These are phyloP conservation scores for Huiozyma sinensis DNA, from an alignment of 805 yeast genomes.

Conservation along the genomic window DNA sequence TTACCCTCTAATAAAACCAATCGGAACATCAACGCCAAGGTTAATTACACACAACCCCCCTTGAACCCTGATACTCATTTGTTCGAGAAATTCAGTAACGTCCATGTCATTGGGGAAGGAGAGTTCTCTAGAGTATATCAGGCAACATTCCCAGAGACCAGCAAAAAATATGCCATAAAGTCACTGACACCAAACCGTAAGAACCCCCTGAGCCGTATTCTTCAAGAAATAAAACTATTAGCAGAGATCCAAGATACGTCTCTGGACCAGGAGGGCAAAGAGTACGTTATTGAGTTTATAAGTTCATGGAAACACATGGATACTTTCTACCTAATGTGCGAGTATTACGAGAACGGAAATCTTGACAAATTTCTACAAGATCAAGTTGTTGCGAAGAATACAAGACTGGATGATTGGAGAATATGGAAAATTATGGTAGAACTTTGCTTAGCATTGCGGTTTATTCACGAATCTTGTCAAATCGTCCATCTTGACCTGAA, in stretches of 20 bases:
- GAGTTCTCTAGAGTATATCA: constrained; percentile 85
- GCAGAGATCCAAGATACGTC: constrained; percentile 32
- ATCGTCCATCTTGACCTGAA: constrained; percentile 84
- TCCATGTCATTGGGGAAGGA: constrained; percentile 67
- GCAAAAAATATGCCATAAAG: constrained; percentile 67
- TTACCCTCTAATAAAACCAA: not conserved
- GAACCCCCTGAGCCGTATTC: constrained; percentile 18
- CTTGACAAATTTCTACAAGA: constrained; percentile 72
- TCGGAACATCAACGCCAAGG: constrained; percentile 17
- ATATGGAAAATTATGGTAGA: constrained; percentile 94
- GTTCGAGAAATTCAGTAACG: constrained; percentile 44
- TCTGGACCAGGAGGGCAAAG: constrained; percentile 46
- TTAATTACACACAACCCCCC: constrained; percentile 1
- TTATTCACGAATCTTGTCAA: constrained; percentile 62
- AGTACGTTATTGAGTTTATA: constrained; percentile 64
- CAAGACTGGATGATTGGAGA: constrained; percentile 79
- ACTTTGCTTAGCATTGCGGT: constrained; percentile 64
- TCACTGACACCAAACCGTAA: constrained; percentile 48
- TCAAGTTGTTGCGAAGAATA: constrained; percentile 52
- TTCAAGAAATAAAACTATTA: constrained; percentile 24
- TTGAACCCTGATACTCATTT: constrained; percentile 31
- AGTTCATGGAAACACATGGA: constrained; percentile 79
- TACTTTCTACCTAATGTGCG: constrained; percentile 83
- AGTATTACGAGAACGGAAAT: constrained; percentile 90
- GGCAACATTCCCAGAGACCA: constrained; percentile 54